Evolutionary conservation across 1,284 basidiomycete genomes (phyloP).

Genomic region (Entoloma clypeatum): DNA sequence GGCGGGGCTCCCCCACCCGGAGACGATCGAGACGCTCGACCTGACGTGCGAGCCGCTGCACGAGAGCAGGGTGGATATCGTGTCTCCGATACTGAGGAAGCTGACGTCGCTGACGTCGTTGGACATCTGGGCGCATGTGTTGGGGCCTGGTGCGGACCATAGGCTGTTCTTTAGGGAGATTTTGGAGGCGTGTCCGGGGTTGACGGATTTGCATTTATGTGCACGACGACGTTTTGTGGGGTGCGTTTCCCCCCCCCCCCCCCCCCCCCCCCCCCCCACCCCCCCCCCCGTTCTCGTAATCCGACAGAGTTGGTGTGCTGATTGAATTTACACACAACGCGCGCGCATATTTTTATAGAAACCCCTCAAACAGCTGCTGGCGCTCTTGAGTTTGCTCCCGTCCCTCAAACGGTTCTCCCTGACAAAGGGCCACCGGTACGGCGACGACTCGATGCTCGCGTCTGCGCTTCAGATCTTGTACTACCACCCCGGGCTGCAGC

Average conservation of each 20-base stretch:
- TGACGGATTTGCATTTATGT: slow-evolving; percentile 46
- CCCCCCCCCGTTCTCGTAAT: too few species aligned
- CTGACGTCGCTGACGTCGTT: slow-evolving; percentile 36
- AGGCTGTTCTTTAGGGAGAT: slow-evolving; percentile 32
- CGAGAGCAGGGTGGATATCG: slow-evolving; percentile 27
- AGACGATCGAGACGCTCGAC: slow-evolving; percentile 36
- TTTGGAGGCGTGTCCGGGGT: slow-evolving; percentile 29
- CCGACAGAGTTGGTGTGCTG: too few species aligned
- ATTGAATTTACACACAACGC: too few species aligned
- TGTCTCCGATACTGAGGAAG: slow-evolving; percentile 31
- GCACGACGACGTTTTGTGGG: slow-evolving; percentile 39
- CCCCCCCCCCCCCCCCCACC: not conserved
- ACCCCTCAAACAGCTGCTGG: slow-evolving; percentile 35
- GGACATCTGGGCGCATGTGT: slow-evolving; percentile 42
- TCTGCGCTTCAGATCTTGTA: slow-evolving; percentile 35
- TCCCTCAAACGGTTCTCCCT: slow-evolving; percentile 39
- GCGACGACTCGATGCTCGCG: slow-evolving; percentile 40
- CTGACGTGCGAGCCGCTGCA: slow-evolving; percentile 45
- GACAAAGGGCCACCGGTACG: slow-evolving; percentile 43
- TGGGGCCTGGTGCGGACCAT: slow-evolving; percentile 30
- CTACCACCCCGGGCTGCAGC: slow-evolving; percentile 30
- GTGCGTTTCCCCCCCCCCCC: slow-evolving; percentile 23
- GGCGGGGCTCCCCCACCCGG: slow-evolving; percentile 30
- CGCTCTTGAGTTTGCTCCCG: slow-evolving; percentile 32
- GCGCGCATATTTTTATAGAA: too few species aligned